phyloP scores from a whole-genome alignment of 192 early-diverging fungal genomes.

The Fimicolochytrium jonesii region DNA sequence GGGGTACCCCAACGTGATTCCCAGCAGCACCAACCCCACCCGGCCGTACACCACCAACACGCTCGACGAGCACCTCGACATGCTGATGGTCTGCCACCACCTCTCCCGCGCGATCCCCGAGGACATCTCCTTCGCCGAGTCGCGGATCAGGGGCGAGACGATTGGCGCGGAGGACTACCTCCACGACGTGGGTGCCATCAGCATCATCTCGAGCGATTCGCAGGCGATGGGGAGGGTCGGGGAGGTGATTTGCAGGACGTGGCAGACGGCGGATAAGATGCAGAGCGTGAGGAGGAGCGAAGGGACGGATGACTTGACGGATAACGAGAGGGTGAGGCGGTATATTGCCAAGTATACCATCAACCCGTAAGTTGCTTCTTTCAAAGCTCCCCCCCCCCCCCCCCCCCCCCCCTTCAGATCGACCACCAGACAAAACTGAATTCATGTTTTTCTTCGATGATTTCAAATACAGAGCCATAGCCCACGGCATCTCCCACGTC shows the following conservation, averaged over 20 bases:
- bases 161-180: conserved; percentile 96
- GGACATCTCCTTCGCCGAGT: conserved; percentile 96
- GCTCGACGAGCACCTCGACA: conserved; percentile 96
- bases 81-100: conserved; percentile 98
- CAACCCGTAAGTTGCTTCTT: conserved; percentile 78
- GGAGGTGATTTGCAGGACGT: conserved; percentile 86
- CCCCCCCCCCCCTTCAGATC: too few relatives aligned
- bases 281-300: conserved; percentile 62
- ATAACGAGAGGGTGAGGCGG: conserved; percentile 85
- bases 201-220: conserved; percentile 88
- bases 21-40: conserved; percentile 93
- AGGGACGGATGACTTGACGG: conserved; percentile 46
- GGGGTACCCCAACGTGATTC: conserved; percentile 81
- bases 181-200: conserved; percentile 92
- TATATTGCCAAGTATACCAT: conserved; percentile 98
- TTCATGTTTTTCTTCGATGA: neutral
- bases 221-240: conserved; percentile 98
- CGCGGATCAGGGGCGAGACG: conserved; percentile 91
- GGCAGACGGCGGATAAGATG: conserved; percentile 97
- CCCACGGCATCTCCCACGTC: conserved; percentile 80
- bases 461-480: conserved; percentile 63
- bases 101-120: conserved; percentile 89
- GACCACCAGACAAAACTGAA: too few relatives aligned
- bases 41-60: conserved; percentile 94
- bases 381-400: too few relatives aligned